Conservation (phyloP, 352 stramenopile species). For the Phytophthora quininea region DNA sequence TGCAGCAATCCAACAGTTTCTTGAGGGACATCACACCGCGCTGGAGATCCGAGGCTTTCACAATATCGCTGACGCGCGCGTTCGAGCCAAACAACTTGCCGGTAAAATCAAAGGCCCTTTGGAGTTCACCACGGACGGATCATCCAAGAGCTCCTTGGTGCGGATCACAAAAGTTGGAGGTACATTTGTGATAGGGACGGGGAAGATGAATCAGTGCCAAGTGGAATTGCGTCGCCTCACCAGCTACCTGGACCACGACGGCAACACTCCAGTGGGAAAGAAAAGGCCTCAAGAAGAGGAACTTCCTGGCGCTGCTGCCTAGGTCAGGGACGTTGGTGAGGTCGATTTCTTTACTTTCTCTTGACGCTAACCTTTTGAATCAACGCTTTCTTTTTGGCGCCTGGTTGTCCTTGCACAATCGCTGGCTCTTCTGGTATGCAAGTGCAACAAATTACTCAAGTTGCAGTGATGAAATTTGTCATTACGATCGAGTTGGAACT, state of each 20-base stretch:
- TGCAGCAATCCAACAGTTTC: slow-evolving; percentile 7
- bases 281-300: too few relatives aligned
- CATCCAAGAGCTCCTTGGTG: slow-evolving; percentile 6
- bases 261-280: too few relatives aligned
- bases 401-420: too few relatives aligned
- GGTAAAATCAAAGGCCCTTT: slow-evolving; percentile 9
- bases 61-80: slow-evolving; percentile 7
- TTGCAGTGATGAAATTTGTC: neutral
- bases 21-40: neutral
- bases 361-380: too few relatives aligned
- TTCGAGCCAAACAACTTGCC: slow-evolving; percentile 1
- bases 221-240: slow-evolving; percentile 5
- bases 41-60: slow-evolving; percentile 6
- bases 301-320: too few relatives aligned
- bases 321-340: too few relatives aligned
- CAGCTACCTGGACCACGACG: too few relatives aligned
- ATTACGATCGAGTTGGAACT: neutral
- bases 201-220: slow-evolving; percentile 2
- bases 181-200: slow-evolving; percentile 4
- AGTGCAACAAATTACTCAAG: too few relatives aligned
- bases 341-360: too few relatives aligned
- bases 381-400: too few relatives aligned
- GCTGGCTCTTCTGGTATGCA: too few relatives aligned
- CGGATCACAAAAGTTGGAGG: slow-evolving; percentile 13
- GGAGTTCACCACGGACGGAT: slow-evolving; percentile 1